A percentile compares a stretch with the other conserved stretches of the same genome.
These are phyloP conservation scores for Actinomucor elegans DNA, from an alignment of 371 early-diverging fungal species.

Conservation along the genomic window DNA sequence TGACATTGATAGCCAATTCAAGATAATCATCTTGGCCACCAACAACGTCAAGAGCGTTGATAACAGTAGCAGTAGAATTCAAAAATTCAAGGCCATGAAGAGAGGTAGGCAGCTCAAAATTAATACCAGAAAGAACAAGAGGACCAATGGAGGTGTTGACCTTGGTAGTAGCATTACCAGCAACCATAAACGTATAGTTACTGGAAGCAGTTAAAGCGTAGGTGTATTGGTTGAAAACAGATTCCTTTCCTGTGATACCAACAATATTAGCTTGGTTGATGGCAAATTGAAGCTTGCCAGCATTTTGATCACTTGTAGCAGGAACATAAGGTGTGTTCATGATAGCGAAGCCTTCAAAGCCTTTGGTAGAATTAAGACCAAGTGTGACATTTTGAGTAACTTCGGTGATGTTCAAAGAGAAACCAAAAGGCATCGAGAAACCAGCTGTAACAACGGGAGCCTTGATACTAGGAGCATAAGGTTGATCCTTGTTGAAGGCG, in stretches of 20 bases:
- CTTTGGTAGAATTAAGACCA: conserved; percentile 25
- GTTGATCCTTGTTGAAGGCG: conserved; percentile 42
- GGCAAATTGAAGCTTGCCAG: conserved; percentile 50
- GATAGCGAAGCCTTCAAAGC: conserved; percentile 37
- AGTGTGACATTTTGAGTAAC: conserved; percentile 55
- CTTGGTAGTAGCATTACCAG: conserved; percentile 53
- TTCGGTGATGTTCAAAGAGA: conserved; percentile 52
- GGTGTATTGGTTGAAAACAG: conserved; percentile 48
- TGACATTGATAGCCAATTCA: conserved; percentile 52
- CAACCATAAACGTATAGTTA: conserved; percentile 46
- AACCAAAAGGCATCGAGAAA: conserved; percentile 59
- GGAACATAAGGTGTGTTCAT: conserved; percentile 47
- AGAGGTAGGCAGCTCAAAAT: conserved; percentile 53
- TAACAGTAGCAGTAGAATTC: conserved; percentile 55
- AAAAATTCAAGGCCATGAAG: conserved; percentile 63
- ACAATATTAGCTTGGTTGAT: conserved; percentile 41
- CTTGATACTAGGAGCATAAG: conserved; percentile 52
- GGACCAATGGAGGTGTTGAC: conserved; percentile 61
- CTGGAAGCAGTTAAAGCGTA: conserved; percentile 46
- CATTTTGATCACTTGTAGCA: conserved; percentile 44
- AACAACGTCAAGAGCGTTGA: conserved; percentile 59
- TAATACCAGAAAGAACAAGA: conserved; percentile 54
- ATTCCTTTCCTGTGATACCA: conserved; percentile 40
- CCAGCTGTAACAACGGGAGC: conserved; percentile 54
- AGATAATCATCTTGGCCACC: conserved; percentile 54